Evolutionary conservation across 2,329 filamentous ascomycete species (phyloP).

Genomic region (Hortaea werneckii): DNA sequence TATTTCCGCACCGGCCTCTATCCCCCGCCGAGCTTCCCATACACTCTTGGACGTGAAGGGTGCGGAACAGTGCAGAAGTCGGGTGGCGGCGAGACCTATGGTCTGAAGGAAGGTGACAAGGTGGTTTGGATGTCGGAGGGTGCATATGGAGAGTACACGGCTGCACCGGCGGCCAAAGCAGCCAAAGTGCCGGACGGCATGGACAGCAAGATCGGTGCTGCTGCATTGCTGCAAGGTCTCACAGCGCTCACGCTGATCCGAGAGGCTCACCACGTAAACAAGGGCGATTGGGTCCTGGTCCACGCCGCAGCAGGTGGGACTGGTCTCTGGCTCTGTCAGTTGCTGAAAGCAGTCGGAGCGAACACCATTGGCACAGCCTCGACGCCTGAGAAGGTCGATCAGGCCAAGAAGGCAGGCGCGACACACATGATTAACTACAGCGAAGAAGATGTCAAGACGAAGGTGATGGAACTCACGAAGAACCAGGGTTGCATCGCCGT

Average conservation of each 20-base stretch:
- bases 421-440: constrained; percentile 62
- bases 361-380: constrained; percentile 71
- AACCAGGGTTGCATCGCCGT: constrained; percentile 66
- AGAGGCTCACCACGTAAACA: constrained; percentile 60
- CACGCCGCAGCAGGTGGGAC: constrained; percentile 81
- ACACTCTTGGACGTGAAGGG: constrained; percentile 70
- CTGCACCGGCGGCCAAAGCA: constrained; percentile 43
- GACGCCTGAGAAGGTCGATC: constrained; percentile 58
- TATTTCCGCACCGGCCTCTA: constrained; percentile 87
- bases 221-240: constrained; percentile 66
- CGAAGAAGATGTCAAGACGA: constrained; percentile 46
- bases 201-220: constrained; percentile 52
- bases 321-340: constrained; percentile 63
- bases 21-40: constrained; percentile 54
- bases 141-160: constrained; percentile 52
- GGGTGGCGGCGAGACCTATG: constrained; percentile 41
- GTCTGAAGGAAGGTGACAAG: constrained; percentile 55
- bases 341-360: constrained; percentile 62
- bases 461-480: constrained; percentile 59
- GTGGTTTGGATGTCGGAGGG: constrained; percentile 57
- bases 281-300: constrained; percentile 71
- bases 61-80: constrained; percentile 58
- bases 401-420: constrained; percentile 62
- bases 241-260: constrained; percentile 72
- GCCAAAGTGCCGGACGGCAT: constrained; percentile 56